Conservation (phyloP, 2,329 filamentous ascomycete species). For the Clonostachys chloroleuca region DNA sequence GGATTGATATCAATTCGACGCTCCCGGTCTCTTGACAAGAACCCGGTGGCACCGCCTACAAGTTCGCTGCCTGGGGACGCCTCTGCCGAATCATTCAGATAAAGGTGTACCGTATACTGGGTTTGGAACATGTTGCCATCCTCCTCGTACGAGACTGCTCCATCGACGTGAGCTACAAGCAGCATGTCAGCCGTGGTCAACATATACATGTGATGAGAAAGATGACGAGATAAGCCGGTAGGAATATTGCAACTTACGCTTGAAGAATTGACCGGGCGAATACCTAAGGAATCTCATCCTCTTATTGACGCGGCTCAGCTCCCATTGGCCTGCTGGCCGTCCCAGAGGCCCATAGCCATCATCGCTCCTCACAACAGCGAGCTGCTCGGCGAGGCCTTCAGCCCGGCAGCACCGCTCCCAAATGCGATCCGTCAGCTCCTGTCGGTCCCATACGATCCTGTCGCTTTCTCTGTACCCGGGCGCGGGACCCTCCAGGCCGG, state of each 20-base stretch:
- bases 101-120: slow-evolving; percentile 52
- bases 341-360: slow-evolving; percentile 6
- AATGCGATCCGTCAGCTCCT: slow-evolving; percentile 56
- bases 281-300: slow-evolving; percentile 75
- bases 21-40: slow-evolving; percentile 37
- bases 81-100: slow-evolving; percentile 23
- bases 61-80: slow-evolving; percentile 15
- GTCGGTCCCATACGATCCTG: slow-evolving; percentile 72
- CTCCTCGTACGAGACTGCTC: slow-evolving; percentile 49
- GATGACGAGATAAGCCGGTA: background rate
- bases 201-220: background rate
- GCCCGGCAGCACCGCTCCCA: slow-evolving; percentile 51
- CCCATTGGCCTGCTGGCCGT: slow-evolving; percentile 22
- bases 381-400: slow-evolving; percentile 31
- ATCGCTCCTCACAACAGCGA: slow-evolving; percentile 24
- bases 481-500: slow-evolving; percentile 52
- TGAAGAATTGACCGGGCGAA: slow-evolving; percentile 67
- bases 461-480: slow-evolving; percentile 63
- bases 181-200: background rate
- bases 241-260: slow-evolving; percentile 25
- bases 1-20: slow-evolving; percentile 48
- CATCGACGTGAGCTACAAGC: slow-evolving; percentile 61
- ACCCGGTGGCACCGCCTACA: slow-evolving; percentile 51
- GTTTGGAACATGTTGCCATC: slow-evolving; percentile 39
- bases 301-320: slow-evolving; percentile 58